Evolutionary conservation across 2,329 filamentous ascomycete species (phyloP).

Genomic region (Curvularia verruculosa): DNA sequence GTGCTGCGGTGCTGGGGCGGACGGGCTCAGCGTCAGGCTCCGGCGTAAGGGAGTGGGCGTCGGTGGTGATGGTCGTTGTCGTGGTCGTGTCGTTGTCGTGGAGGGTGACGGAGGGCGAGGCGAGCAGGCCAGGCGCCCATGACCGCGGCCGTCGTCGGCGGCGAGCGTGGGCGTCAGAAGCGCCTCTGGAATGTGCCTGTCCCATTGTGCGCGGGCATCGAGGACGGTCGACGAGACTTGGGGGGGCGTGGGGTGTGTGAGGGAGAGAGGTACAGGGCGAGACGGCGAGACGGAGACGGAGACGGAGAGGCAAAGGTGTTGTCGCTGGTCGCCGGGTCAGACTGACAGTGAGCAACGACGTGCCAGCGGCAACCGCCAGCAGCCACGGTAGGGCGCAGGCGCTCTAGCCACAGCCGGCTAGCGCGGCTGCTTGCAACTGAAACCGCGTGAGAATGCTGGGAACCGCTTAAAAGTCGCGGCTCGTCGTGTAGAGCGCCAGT

Average conservation of each 20-base stretch:
- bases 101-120: conserved; percentile 1
- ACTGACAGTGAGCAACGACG: neutral
- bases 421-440: conserved; percentile 3
- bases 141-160: conserved; percentile 40
- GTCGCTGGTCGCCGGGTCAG: neutral
- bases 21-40: too few relatives aligned
- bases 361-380: conserved; percentile 4
- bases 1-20: neutral
- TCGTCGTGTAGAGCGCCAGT: neutral
- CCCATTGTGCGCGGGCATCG: conserved; percentile 46
- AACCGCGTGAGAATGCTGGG: conserved; percentile 10
- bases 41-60: conserved; percentile 25
- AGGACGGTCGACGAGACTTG: conserved; percentile 15
- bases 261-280: neutral
- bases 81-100: conserved; percentile 21
- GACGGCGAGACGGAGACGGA: too few relatives aligned
- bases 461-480: neutral
- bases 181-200: conserved; percentile 46
- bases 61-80: conserved; percentile 10
- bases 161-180: conserved; percentile 32
- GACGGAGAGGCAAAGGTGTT: neutral
- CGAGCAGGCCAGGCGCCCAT: conserved; percentile 40
- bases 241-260: conserved; percentile 26
- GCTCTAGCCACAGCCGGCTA: conserved; percentile 9
- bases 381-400: conserved; percentile 7